Evolutionary conservation across 2,329 filamentous ascomycete species (phyloP).

Genomic region (Cladosporium sp.): DNA sequence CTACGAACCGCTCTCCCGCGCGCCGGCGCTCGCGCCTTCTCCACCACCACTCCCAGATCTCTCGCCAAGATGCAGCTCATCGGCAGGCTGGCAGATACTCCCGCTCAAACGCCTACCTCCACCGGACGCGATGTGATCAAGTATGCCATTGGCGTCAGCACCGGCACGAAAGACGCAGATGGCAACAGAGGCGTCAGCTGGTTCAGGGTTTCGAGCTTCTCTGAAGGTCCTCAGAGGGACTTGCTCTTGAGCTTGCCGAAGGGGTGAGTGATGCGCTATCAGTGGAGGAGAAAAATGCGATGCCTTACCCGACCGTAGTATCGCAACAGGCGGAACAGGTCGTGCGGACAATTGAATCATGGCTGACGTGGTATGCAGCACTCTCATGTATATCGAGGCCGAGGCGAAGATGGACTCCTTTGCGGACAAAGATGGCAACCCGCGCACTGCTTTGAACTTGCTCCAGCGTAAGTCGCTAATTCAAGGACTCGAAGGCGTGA

Average conservation of each 20-base stretch:
- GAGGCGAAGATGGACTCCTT: conserved; percentile 67
- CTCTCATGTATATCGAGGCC: conserved; percentile 77
- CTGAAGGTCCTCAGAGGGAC: conserved; percentile 62
- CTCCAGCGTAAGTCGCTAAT: conserved; percentile 65
- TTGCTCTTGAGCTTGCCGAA: conserved; percentile 71
- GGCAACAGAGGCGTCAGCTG: conserved; percentile 71
- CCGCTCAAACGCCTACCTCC: conserved; percentile 68
- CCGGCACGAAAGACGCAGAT: conserved; percentile 61
- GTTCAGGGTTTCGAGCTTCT: conserved; percentile 76
- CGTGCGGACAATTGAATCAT: neutral
- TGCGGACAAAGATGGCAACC: conserved; percentile 67
- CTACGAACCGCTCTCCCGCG: conserved; percentile 21
- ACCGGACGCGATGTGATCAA: conserved; percentile 70
- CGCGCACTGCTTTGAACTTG: conserved; percentile 61
- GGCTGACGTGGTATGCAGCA: conserved; percentile 46
- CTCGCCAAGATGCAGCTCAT: conserved; percentile 81
- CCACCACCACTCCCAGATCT: conserved; percentile 58
- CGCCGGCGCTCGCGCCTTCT: conserved; percentile 65
- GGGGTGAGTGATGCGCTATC: conserved; percentile 58
- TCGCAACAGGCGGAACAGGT: too few relatives aligned
- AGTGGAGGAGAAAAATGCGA: neutral
- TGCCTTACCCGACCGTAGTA: too few relatives aligned
- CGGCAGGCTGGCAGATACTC: conserved; percentile 74
- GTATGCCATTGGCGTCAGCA: conserved; percentile 70
- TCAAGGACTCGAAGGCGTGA: neutral